These are phyloP conservation scores for Aspergillus terreus DNA, from an alignment of 2,329 filamentous ascomycete genomes.

Conservation along the genomic window DNA sequence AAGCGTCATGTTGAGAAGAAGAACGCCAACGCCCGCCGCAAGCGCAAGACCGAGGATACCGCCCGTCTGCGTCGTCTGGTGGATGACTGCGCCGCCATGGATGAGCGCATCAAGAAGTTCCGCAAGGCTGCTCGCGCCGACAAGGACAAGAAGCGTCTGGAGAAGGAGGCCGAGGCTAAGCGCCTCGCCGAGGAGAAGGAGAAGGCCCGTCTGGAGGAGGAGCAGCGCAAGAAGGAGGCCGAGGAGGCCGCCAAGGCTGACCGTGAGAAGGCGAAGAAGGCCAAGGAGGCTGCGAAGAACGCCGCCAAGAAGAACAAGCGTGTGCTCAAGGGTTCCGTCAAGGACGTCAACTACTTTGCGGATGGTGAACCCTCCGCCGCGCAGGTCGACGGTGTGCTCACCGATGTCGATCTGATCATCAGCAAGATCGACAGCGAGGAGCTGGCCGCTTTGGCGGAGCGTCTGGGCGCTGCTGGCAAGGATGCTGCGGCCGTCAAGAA, in stretches of 20 bases:
- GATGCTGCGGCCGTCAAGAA: conserved; percentile 80
- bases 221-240: conserved; percentile 72
- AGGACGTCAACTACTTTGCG: conserved; percentile 96
- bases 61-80: conserved; percentile 84
- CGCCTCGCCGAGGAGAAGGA: conserved; percentile 79
- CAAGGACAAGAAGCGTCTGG: conserved; percentile 93
- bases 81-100: conserved; percentile 76
- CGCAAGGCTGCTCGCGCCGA: conserved; percentile 82
- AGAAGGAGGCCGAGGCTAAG: conserved; percentile 89
- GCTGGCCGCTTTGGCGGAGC: conserved; percentile 75
- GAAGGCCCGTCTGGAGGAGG: conserved; percentile 79
- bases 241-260: conserved; percentile 83
- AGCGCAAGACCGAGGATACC: conserved; percentile 99
- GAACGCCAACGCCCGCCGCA: conserved; percentile 95
- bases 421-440: conserved; percentile 87
- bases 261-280: conserved; percentile 84
- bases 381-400: conserved; percentile 77
- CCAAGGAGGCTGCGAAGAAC: conserved; percentile 97
- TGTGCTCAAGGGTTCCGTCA: conserved; percentile 86
- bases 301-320: conserved; percentile 99
- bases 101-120: conserved; percentile 98
- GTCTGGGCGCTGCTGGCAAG: conserved; percentile 73
- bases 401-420: conserved; percentile 83
- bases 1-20: conserved; percentile 98
- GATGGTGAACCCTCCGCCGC: conserved; percentile 67